A percentile compares a stretch with the other conserved stretches of the same genome.
These are phyloP conservation scores for Hypoxylon sp. DNA, from an alignment of 2,329 filamentous ascomycete genomes.

Conservation along the genomic window DNA sequence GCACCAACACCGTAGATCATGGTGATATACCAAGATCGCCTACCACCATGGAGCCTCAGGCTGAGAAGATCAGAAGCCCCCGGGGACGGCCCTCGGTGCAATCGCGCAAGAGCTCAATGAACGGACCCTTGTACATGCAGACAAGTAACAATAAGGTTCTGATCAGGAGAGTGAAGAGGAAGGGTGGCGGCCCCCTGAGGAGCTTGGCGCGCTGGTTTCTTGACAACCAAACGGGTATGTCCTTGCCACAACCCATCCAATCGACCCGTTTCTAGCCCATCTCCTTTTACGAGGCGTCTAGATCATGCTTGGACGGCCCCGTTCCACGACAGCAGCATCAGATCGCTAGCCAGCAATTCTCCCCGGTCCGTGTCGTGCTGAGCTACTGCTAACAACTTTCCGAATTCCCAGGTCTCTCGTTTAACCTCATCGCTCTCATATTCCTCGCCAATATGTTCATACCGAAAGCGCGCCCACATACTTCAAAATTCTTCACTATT, in stretches of 20 bases:
- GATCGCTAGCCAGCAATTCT: background rate
- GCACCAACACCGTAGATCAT: conserved; percentile 24
- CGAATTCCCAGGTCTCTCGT: conserved; percentile 70
- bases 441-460: conserved; percentile 83
- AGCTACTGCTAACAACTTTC: conserved; percentile 25
- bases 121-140: conserved; percentile 66
- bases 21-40: conserved; percentile 28
- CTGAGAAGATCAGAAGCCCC: conserved; percentile 24
- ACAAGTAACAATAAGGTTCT: conserved; percentile 61
- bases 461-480: conserved; percentile 78
- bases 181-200: conserved; percentile 68
- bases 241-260: background rate
- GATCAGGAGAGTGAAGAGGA: conserved; percentile 65
- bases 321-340: conserved; percentile 29
- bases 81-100: conserved; percentile 44
- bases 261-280: background rate
- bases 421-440: conserved; percentile 85
- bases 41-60: conserved; percentile 18
- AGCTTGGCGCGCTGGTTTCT: conserved; percentile 74
- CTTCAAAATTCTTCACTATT: conserved; percentile 86
- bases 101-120: conserved; percentile 53
- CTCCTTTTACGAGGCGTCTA: background rate
- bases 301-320: conserved; percentile 5
- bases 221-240: conserved; percentile 80
- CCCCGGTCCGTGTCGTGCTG: conserved; percentile 2